Evolutionary conservation across 192 early-diverging fungal species (phyloP).

Genomic region (Diversispora epigaea): DNA sequence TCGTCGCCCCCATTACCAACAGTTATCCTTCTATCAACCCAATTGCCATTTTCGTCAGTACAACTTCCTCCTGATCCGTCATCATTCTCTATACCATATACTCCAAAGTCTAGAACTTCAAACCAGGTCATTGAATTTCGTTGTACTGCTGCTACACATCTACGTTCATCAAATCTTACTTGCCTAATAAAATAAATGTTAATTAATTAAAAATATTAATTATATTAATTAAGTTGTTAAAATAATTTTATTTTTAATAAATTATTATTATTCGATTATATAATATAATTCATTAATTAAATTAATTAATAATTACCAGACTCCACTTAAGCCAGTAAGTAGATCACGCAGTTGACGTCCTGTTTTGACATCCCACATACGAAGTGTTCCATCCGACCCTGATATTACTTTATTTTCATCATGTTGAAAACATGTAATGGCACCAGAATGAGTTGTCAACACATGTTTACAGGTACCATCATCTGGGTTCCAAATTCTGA

Average conservation of each 20-base stretch:
- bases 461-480: slow-evolving; percentile 62
- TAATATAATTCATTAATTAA: not conserved
- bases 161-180: slow-evolving; percentile 86
- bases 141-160: slow-evolving; percentile 77
- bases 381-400: slow-evolving; percentile 90
- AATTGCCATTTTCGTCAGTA: slow-evolving; percentile 13
- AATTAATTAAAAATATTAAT: not conserved
- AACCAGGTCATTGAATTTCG: slow-evolving; percentile 68
- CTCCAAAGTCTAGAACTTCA: slow-evolving; percentile 81
- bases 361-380: slow-evolving; percentile 94
- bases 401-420: slow-evolving; percentile 91
- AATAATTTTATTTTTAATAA: not conserved
- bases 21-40: slow-evolving; percentile 12
- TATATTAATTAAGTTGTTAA: too few relatives aligned
- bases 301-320: slow-evolving; percentile 60
- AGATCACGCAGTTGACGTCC: slow-evolving; percentile 84
- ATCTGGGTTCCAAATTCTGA: slow-evolving; percentile 88
- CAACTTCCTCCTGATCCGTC: not conserved
- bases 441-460: slow-evolving; percentile 75
- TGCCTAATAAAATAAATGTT: slow-evolving; percentile 38
- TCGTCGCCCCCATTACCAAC: slow-evolving; percentile 1
- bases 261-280: not conserved
- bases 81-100: slow-evolving; percentile 51
- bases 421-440: slow-evolving; percentile 99
- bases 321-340: slow-evolving; percentile 74